Evolutionary conservation across 768 basidiomycete species (phyloP).

Genomic region (Boletus tomentosulus): DNA sequence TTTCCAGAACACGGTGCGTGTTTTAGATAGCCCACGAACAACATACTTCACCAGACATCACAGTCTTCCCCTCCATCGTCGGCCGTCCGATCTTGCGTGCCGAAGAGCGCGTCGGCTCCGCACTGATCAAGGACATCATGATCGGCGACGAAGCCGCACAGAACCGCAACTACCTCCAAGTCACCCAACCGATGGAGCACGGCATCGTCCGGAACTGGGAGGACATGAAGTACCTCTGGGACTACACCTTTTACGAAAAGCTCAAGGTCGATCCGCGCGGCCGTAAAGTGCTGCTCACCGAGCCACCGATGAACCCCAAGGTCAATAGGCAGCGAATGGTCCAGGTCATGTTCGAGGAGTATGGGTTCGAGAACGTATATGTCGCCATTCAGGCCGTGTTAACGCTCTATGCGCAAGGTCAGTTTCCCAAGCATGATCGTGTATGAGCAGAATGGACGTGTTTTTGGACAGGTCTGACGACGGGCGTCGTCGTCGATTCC

Average conservation of each 20-base stretch:
- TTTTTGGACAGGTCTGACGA: conserved; percentile 75
- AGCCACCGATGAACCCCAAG: conserved; percentile 99
- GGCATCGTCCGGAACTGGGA: conserved; percentile 99
- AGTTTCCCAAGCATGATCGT: conserved; percentile 24
- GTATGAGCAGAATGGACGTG: not conserved
- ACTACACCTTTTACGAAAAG: conserved; percentile 98
- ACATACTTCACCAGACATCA: not conserved
- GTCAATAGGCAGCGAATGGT: conserved; percentile 90
- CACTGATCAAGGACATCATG: conserved; percentile 96
- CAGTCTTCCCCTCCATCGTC: conserved; percentile 95
- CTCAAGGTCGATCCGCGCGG: conserved; percentile 83
- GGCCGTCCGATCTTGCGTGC: conserved; percentile 96
- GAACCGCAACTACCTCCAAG: conserved; percentile 92
- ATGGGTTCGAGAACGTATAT: conserved; percentile 93
- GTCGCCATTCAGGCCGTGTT: conserved; percentile 98
- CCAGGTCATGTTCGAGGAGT: conserved; percentile 99
- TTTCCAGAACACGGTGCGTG: conserved; percentile 86
- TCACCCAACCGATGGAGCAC: conserved; percentile 99
- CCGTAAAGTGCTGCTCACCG: conserved; percentile 88
- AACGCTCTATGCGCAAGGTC: conserved; percentile 97
- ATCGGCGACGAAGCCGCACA: conserved; percentile 94
- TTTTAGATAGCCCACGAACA: not conserved
- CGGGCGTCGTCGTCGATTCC: conserved; percentile 98
- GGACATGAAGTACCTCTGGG: conserved; percentile 97
- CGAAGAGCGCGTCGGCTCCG: conserved; percentile 86